A percentile compares a stretch with the other conserved stretches of the same genome.
Evolutionary conservation across 352 stramenopile species (phyloP).

Genomic region (Globisporangium rhizosaccharum): DNA sequence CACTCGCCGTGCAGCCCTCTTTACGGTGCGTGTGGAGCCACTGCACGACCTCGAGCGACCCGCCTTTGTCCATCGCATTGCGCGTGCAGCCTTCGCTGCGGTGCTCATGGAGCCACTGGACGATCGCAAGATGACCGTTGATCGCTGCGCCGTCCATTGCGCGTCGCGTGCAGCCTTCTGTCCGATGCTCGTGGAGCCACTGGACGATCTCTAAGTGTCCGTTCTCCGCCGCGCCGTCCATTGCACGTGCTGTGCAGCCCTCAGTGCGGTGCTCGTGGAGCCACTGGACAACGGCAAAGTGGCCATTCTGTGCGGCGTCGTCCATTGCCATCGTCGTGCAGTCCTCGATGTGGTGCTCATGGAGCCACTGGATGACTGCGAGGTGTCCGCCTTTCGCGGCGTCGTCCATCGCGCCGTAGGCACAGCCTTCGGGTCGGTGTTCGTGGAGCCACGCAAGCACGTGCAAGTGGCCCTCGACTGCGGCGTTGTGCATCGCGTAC

Average conservation of each 20-base stretch:
- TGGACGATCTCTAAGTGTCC: conserved; percentile 4
- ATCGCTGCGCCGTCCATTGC: conserved; percentile 14
- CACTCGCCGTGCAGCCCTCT: conserved; percentile 14
- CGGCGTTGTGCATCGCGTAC: conserved; percentile 23
- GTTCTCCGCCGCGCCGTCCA: conserved; percentile 12
- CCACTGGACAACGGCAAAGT: conserved; percentile 12
- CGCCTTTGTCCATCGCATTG: conserved; percentile 11
- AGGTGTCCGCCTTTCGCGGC: conserved; percentile 11
- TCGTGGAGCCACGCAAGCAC: conserved; percentile 18
- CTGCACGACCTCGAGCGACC: conserved; percentile 8
- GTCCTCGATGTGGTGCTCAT: conserved; percentile 9
- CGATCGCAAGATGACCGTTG: conserved; percentile 18
- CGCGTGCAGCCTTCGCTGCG: conserved; percentile 21
- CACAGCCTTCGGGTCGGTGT: conserved; percentile 20
- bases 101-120: conserved; percentile 30
- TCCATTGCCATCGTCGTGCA: conserved; percentile 18
- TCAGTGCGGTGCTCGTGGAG: conserved; percentile 11
- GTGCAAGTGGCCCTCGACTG: conserved; percentile 15
- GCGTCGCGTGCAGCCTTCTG: conserved; percentile 7
- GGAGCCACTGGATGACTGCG: conserved; percentile 11
- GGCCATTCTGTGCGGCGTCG: conserved; percentile 7
- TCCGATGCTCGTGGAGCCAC: conserved; percentile 6
- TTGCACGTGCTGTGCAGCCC: conserved; percentile 13
- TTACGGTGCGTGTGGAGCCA: conserved; percentile 15
- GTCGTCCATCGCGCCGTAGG: conserved; percentile 17